phyloP scores from a whole-genome alignment of 306 rosid genomes.

The Alnus glutinosa region DNA sequence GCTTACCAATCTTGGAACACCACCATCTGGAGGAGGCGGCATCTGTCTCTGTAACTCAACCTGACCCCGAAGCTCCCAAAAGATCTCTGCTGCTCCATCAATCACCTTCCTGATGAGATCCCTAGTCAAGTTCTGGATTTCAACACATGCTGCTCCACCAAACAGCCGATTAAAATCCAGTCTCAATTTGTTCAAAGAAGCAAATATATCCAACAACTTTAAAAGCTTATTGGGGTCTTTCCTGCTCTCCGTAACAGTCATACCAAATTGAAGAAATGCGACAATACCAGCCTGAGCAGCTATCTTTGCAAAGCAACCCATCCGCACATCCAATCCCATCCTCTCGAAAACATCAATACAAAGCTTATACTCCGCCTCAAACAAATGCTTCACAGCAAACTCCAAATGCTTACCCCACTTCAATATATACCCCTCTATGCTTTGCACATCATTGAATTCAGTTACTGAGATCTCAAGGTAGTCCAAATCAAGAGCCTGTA shows the following conservation, averaged over 20 bases:
- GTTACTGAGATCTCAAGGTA: conserved; percentile 87
- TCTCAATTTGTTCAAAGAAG: conserved; percentile 90
- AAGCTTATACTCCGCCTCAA: conserved; percentile 92
- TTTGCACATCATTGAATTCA: conserved; percentile 92
- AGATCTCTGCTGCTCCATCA: conserved; percentile 89
- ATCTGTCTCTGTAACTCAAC: conserved; percentile 82
- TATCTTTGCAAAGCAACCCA: conserved; percentile 90
- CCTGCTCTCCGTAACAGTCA: conserved; percentile 90
- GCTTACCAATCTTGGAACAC: conserved; percentile 75
- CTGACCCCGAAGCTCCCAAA: conserved; percentile 90
- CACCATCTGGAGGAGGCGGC: conserved; percentile 86
- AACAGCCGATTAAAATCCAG: conserved; percentile 91
- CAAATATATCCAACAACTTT: conserved; percentile 89
- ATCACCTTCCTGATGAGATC: conserved; percentile 92
- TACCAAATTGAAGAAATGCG: conserved; percentile 96
- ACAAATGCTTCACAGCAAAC: conserved; percentile 98
- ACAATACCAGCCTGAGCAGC: conserved; percentile 98
- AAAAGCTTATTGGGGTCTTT: conserved; percentile 91
- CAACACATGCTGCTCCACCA: conserved; percentile 82
- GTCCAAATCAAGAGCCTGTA: conserved; percentile 86
- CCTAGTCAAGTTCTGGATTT: conserved; percentile 92
- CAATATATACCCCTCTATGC: conserved; percentile 82
- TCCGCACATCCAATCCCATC: conserved; percentile 87
- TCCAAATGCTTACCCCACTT: conserved; percentile 99
- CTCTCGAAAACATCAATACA: conserved; percentile 95